Percentiles rank a stretch among this genome's conserved stretches.
Evolutionary conservation across 228 moss, liverwort and hornwort species (phyloP).

Genomic region (Sphagnum fallax): DNA sequence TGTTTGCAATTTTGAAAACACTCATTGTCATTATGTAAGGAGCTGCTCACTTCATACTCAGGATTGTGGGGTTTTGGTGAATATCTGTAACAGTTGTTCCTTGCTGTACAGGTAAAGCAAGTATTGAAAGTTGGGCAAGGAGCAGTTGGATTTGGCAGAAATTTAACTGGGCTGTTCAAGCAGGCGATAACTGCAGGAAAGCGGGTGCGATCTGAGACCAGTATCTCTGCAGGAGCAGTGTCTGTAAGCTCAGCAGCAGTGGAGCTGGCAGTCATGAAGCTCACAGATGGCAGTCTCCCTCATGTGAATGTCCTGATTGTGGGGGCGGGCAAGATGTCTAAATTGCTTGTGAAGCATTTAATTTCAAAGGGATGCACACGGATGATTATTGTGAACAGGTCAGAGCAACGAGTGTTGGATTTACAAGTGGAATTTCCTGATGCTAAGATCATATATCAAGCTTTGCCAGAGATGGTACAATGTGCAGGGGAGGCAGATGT

Average conservation of each 20-base stretch:
- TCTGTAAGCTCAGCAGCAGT: constrained; percentile 96
- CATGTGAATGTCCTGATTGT: constrained; percentile 68
- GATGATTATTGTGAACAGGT: constrained; percentile 74
- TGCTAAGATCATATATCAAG: constrained; percentile 49
- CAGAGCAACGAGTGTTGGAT: constrained; percentile 62
- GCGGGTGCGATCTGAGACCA: constrained; percentile 84
- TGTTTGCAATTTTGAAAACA: no score
- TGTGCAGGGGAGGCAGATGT: constrained; percentile 75
- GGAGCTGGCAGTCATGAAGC: constrained; percentile 88
- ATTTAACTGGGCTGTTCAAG: constrained; percentile 77
- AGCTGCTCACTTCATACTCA: no score
- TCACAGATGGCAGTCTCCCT: constrained; percentile 48
- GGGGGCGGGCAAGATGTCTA: constrained; percentile 96
- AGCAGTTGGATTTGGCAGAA: constrained; percentile 69
- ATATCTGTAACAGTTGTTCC: no score
- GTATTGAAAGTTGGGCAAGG: constrained; percentile 85
- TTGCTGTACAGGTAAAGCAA: constrained; percentile 60
- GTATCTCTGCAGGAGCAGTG: constrained; percentile 87
- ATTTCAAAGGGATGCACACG: constrained; percentile 80
- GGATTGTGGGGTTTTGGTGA: no score
- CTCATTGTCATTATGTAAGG: no score
- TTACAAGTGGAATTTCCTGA: constrained; percentile 65
- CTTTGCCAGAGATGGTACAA: constrained; percentile 63
- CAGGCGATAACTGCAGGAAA: constrained; percentile 94
- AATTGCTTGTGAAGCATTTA: constrained; percentile 84